Percentiles rank a stretch among this genome's conserved stretches.
These are phyloP conservation scores for Penicillium bialowiezense DNA, from an alignment of 495 filamentous ascomycete genomes.

Conservation along the genomic window DNA sequence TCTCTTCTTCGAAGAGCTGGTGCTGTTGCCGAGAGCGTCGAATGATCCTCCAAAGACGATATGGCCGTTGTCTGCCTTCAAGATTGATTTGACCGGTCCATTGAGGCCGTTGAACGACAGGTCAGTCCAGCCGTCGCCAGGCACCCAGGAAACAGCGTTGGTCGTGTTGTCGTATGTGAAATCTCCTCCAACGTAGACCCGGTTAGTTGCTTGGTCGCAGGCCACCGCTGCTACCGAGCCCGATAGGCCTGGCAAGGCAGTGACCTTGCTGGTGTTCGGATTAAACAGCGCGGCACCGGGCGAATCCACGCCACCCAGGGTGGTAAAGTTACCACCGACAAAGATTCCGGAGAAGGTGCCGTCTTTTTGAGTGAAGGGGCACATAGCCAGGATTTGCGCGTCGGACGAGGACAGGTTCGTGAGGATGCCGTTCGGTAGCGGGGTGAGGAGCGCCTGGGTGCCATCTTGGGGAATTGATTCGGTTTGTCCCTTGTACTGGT, in stretches of 20 bases:
- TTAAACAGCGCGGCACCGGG: conserved; percentile 80
- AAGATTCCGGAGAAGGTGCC: conserved; percentile 71
- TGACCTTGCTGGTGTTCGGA: conserved; percentile 62
- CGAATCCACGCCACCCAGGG: conserved; percentile 70
- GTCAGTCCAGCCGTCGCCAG: conserved; percentile 68
- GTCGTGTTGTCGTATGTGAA: conserved; percentile 76
- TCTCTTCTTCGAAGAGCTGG: conserved; percentile 42
- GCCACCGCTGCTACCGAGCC: conserved; percentile 77
- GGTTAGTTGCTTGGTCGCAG: conserved; percentile 79
- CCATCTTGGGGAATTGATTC: conserved; percentile 69
- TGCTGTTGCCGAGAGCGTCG: conserved; percentile 81
- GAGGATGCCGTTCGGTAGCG: conserved; percentile 84
- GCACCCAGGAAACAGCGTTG: conserved; percentile 85
- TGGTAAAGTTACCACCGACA: conserved; percentile 96
- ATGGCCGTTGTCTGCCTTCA: conserved; percentile 71
- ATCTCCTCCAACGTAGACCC: conserved; percentile 86
- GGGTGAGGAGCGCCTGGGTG: conserved; percentile 74
- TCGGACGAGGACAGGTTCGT: conserved; percentile 70
- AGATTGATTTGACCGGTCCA: conserved; percentile 84
- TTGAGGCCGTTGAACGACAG: conserved; percentile 93
- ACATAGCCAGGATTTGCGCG: conserved; percentile 82
- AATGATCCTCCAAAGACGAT: conserved; percentile 94
- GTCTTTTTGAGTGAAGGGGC: conserved; percentile 67
- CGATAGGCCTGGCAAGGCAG: conserved; percentile 70
- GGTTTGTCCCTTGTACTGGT: conserved; percentile 76